Evolutionary conservation across 2,329 filamentous ascomycete genomes (phyloP).

Genomic region (Diaporthe citriasiana): DNA sequence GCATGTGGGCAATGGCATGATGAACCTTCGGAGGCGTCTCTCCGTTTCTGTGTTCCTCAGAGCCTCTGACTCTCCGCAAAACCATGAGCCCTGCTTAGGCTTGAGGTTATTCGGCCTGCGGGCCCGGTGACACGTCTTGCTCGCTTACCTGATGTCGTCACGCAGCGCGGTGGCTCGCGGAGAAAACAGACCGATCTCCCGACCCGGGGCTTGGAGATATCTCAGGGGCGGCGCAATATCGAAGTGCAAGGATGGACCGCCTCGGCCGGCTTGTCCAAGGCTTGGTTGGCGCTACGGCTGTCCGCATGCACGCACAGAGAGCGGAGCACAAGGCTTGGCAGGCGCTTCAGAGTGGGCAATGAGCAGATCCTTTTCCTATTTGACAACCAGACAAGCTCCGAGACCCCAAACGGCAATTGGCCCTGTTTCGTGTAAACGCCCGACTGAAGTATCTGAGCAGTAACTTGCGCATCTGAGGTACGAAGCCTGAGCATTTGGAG

Average conservation of each 20-base stretch:
- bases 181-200: constrained; percentile 10
- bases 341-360: constrained; percentile 1
- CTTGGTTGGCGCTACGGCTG: constrained; percentile 22
- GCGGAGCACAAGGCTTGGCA: constrained; percentile 22
- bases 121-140: constrained; percentile 6
- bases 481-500: neutral
- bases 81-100: constrained; percentile 17
- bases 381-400: constrained; percentile 17
- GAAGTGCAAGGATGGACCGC: constrained; percentile 4
- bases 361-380: constrained; percentile 27
- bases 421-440: constrained; percentile 11
- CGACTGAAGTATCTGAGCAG: neutral
- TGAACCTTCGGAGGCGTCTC: constrained; percentile 11
- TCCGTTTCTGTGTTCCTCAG: neutral
- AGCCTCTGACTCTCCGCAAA: neutral
- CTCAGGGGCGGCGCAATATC: constrained; percentile 24
- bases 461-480: neutral
- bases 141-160: constrained; percentile 7
- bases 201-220: constrained; percentile 25
- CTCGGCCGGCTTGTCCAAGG: constrained; percentile 14
- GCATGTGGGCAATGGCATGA: neutral
- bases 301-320: constrained; percentile 8
- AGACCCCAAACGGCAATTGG: constrained; percentile 22
- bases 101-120: constrained; percentile 32
- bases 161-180: constrained; percentile 5